These are phyloP conservation scores for Metschnikowia kunwiensis DNA, from an alignment of 805 yeast genomes.

Conservation along the genomic window DNA sequence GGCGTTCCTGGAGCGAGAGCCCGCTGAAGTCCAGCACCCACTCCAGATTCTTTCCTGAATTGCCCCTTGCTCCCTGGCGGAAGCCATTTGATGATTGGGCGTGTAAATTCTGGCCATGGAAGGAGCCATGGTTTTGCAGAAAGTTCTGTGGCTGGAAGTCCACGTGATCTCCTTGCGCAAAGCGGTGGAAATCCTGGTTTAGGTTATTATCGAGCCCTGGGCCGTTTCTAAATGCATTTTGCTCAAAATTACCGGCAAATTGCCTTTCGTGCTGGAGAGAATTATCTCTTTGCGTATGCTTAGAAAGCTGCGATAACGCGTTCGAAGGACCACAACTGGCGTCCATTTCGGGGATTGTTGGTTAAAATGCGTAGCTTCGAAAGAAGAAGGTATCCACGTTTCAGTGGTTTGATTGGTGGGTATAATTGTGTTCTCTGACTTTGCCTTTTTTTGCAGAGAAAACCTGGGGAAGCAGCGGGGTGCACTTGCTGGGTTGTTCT, in stretches of 20 bases:
- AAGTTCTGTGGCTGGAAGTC: conserved; percentile 4
- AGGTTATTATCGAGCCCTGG: conserved; percentile 30
- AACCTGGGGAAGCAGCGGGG: too few relatives aligned
- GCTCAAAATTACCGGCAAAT: conserved; percentile 4
- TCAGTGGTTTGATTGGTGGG: too few relatives aligned
- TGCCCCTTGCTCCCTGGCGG: conserved; percentile 17
- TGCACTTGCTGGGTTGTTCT: too few relatives aligned
- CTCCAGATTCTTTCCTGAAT: conserved; percentile 1
- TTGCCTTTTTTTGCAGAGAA: too few relatives aligned
- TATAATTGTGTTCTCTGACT: too few relatives aligned
- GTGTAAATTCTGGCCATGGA: conserved; percentile 19
- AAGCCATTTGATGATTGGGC: not conserved
- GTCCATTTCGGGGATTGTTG: too few relatives aligned
- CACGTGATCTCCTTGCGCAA: conserved; percentile 20
- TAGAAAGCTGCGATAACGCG: conserved; percentile 41
- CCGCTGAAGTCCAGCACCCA: conserved; percentile 18
- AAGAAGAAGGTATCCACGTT: too few relatives aligned
- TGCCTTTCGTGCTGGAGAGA: conserved; percentile 36
- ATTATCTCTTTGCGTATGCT: conserved; percentile 40
- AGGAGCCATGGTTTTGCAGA: conserved; percentile 4
- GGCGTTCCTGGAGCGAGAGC: conserved; percentile 7
- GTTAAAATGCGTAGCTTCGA: too few relatives aligned
- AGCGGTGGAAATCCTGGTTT: conserved; percentile 39
- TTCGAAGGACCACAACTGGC: conserved; percentile 46
- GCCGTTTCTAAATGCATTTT: conserved; percentile 18